Evolutionary conservation across 768 basidiomycete genomes (phyloP).

Genomic region (Mycena latifolia): DNA sequence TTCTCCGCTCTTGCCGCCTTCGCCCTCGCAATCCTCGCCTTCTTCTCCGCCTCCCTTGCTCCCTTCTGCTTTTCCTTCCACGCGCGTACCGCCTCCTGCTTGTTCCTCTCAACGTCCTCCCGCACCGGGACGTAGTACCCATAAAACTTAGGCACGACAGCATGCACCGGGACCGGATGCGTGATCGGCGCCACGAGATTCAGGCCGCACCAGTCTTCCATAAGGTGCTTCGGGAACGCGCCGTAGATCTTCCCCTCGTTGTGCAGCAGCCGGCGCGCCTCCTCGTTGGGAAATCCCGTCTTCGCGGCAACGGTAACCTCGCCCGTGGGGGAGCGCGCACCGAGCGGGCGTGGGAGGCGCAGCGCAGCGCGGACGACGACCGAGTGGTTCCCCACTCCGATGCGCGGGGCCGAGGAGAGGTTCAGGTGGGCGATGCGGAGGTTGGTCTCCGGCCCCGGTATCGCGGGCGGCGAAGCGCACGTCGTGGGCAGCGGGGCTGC

Average conservation of each 20-base stretch:
- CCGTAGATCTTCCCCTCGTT: constrained; percentile 46
- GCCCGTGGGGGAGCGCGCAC: constrained; percentile 39
- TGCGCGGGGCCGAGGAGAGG: constrained; percentile 38
- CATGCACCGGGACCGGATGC: constrained; percentile 26
- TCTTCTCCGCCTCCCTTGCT: constrained; percentile 1
- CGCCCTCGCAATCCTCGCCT: neutral
- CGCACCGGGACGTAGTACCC: constrained; percentile 31
- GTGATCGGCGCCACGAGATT: constrained; percentile 29
- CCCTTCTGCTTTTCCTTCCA: constrained; percentile 3
- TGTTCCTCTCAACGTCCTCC: constrained; percentile 29
- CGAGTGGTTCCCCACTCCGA: constrained; percentile 57
- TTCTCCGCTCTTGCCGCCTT: neutral
- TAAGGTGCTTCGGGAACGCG: constrained; percentile 28
- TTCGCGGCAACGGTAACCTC: constrained; percentile 46
- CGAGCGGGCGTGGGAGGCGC: constrained; percentile 50
- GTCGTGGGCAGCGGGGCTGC: neutral
- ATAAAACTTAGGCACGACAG: constrained; percentile 32
- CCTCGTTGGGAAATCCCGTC: constrained; percentile 39
- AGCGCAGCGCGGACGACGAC: constrained; percentile 52
- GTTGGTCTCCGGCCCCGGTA: constrained; percentile 11
- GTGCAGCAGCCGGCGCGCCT: constrained; percentile 37
- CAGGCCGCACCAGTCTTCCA: constrained; percentile 25
- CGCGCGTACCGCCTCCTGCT: constrained; percentile 6
- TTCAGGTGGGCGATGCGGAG: constrained; percentile 48
- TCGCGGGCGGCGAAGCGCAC: neutral